phyloP scores from a whole-genome alignment of 352 stramenopile species.

The Phytophthora gonapodyides region DNA sequence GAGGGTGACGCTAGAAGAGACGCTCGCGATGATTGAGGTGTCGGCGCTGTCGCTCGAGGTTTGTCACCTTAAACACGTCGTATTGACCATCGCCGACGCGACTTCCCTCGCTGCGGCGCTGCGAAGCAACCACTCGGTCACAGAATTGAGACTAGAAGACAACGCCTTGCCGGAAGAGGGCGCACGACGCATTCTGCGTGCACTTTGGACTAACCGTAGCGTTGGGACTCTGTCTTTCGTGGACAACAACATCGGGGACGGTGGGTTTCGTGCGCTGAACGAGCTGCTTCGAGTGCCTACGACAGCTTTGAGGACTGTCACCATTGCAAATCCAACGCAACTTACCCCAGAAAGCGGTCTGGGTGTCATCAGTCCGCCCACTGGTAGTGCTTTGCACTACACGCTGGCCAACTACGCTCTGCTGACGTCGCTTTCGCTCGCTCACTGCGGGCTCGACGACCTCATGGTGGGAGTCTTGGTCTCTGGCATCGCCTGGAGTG shows the following conservation, averaged over 20 bases:
- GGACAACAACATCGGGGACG: constrained; percentile 43
- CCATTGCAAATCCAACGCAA: constrained; percentile 38
- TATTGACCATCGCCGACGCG: constrained; percentile 40
- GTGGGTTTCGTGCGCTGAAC: constrained; percentile 40
- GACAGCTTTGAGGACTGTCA: constrained; percentile 25
- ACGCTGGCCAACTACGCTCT: constrained; percentile 41
- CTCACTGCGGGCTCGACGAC: constrained; percentile 47
- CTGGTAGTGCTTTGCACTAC: constrained; percentile 37
- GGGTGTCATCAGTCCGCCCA: constrained; percentile 22
- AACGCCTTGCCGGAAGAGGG: constrained; percentile 47
- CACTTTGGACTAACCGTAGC: constrained; percentile 33
- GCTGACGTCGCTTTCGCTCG: constrained; percentile 36
- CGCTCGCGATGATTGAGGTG: constrained; percentile 23
- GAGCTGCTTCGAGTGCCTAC: constrained; percentile 33
- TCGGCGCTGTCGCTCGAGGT: constrained; percentile 31
- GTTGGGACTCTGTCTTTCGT: constrained; percentile 31
- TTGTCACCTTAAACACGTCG: constrained; percentile 46
- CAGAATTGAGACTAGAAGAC: constrained; percentile 41
- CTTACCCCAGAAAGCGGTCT: constrained; percentile 31
- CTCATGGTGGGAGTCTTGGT: constrained; percentile 42
- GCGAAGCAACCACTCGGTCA: constrained; percentile 34
- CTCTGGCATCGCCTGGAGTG: constrained; percentile 45
- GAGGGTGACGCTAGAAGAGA: constrained; percentile 12
- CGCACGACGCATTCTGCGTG: constrained; percentile 31
- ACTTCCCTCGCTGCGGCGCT: constrained; percentile 38